Evolutionary conservation across 148 eudicot genomes (phyloP).

Genomic region (Pharnaceum exiguum): DNA sequence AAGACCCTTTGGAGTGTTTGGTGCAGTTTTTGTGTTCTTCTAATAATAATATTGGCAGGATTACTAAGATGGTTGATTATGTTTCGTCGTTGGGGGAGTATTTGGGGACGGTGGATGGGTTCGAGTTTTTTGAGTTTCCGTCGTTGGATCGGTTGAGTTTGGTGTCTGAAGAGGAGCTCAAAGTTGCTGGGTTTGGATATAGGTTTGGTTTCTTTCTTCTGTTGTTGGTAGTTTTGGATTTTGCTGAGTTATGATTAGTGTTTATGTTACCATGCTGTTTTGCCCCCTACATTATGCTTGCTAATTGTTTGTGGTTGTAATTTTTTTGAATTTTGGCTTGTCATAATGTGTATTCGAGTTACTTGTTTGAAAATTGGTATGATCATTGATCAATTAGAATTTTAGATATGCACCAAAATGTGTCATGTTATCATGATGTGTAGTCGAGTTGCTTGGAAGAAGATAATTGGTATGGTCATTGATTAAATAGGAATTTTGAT

Average conservation of each 20-base stretch:
- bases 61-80: constrained; percentile 84
- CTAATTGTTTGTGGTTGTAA: too few species aligned
- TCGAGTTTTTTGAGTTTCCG: constrained; percentile 67
- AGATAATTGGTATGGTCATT: too few species aligned
- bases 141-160: constrained; percentile 44
- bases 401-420: too few species aligned
- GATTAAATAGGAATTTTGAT: too few species aligned
- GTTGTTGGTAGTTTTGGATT: background rate
- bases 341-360: too few species aligned
- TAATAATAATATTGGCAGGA: constrained; percentile 78
- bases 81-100: constrained; percentile 54
- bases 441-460: too few species aligned
- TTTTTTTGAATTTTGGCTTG: too few species aligned
- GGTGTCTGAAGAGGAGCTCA: constrained; percentile 69
- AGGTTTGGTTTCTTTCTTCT: constrained; percentile 30
- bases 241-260: background rate
- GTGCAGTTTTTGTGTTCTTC: constrained; percentile 84
- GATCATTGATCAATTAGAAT: too few species aligned
- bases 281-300: background rate
- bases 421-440: too few species aligned
- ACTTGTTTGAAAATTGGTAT: too few species aligned
- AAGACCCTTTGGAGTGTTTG: constrained; percentile 87
- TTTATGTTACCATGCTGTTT: background rate
- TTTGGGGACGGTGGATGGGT: constrained; percentile 69
- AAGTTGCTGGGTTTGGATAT: constrained; percentile 90